A percentile compares a stretch with the other conserved stretches of the same genome.
Conservation (phyloP, 1,139 yeast genomes). For the Kodamaea fungicola region DNA sequence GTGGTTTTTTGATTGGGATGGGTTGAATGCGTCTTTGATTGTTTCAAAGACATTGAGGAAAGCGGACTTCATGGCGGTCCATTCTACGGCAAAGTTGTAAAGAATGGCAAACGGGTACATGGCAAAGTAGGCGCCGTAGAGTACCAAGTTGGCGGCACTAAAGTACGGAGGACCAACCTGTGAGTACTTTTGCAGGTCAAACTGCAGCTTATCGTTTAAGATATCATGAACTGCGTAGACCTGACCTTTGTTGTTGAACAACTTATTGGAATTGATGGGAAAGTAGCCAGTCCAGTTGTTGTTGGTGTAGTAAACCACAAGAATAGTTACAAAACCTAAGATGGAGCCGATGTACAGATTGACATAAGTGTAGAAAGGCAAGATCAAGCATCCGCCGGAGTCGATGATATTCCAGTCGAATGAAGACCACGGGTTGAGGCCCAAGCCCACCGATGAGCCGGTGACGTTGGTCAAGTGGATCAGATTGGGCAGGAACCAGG, state of each 20-base stretch:
- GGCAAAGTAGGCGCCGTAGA: constrained; percentile 57
- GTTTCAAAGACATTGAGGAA: constrained; percentile 34
- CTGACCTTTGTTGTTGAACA: constrained; percentile 48
- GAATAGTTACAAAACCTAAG: constrained; percentile 37
- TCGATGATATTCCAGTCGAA: constrained; percentile 46
- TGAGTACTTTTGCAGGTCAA: constrained; percentile 40
- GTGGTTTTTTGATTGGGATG: constrained; percentile 7
- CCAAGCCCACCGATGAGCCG: constrained; percentile 38
- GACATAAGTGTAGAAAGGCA: constrained; percentile 42
- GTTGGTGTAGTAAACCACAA: constrained; percentile 50
- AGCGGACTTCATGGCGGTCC: constrained; percentile 43
- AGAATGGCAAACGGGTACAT: constrained; percentile 55
- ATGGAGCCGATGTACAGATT: constrained; percentile 42
- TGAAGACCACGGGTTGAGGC: constrained; percentile 42
- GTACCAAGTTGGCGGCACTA: constrained; percentile 50
- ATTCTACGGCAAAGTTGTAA: constrained; percentile 42
- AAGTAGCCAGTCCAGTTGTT: constrained; percentile 49
- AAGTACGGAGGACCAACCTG: constrained; percentile 56
- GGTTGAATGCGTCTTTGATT: constrained; percentile 25
- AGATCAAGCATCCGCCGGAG: constrained; percentile 38
- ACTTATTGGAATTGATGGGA: constrained; percentile 50
- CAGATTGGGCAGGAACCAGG: constrained; percentile 43
- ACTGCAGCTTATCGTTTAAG: constrained; percentile 32
- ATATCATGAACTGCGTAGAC: constrained; percentile 39
- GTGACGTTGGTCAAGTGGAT: constrained; percentile 37